These are phyloP conservation scores for Isoetes taiwanensis DNA, from an alignment of 75 land plant genomes.

Conservation along the genomic window DNA sequence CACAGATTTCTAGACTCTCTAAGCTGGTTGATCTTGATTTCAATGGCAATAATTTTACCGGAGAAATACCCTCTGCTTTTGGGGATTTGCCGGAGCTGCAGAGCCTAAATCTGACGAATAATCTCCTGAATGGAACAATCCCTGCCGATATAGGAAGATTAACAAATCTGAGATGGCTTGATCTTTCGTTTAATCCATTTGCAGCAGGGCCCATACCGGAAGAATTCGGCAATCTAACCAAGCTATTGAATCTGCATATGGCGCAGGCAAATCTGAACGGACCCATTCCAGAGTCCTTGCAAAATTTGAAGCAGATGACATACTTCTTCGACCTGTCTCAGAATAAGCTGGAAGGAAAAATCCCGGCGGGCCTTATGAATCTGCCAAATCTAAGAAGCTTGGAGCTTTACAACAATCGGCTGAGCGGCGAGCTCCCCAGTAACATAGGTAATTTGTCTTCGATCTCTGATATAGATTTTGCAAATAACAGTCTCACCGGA, in stretches of 20 bases:
- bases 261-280: constrained; percentile 37
- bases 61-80: constrained; percentile 34
- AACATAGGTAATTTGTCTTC: constrained; percentile 1
- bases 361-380: constrained; percentile 14
- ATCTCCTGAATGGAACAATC: constrained; percentile 29
- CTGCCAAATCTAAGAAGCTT: constrained; percentile 21
- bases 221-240: constrained; percentile 41
- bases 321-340: not conserved
- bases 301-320: constrained; percentile 10
- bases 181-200: constrained; percentile 55
- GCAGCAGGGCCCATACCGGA: constrained; percentile 30
- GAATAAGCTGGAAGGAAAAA: constrained; percentile 12
- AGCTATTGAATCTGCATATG: constrained; percentile 42
- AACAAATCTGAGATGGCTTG: constrained; percentile 30
- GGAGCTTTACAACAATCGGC: constrained; percentile 10
- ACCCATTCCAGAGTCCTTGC: constrained; percentile 39
- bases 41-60: too few relatives aligned
- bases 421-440: constrained; percentile 10
- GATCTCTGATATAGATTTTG: constrained; percentile 26
- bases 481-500: constrained; percentile 38
- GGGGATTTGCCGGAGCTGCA: constrained; percentile 21
- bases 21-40: too few relatives aligned
- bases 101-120: constrained; percentile 19
- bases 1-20: too few relatives aligned
- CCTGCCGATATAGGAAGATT: constrained; percentile 40